A percentile compares a stretch with the other conserved stretches of the same genome.
Conservation (phyloP, 108 stramenopile species). For the Halocafeteria seosinensis region DNA sequence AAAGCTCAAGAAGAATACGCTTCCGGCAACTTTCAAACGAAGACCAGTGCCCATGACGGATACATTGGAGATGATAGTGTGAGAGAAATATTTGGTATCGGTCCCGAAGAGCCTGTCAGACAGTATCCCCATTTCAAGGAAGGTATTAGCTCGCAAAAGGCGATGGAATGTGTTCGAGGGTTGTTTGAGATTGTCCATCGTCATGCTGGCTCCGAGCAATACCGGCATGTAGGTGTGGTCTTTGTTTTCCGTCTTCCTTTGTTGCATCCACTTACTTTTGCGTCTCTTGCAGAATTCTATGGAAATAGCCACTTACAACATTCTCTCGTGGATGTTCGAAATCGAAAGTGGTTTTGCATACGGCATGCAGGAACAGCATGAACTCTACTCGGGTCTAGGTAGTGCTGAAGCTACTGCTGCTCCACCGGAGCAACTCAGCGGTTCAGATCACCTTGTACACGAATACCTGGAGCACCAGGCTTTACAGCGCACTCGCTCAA, state of each 20-base stretch:
- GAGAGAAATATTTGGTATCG: background rate
- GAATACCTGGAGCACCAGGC: background rate
- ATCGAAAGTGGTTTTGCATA: slow-evolving; percentile 27
- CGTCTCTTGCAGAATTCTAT: no score
- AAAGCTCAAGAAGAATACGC: no score
- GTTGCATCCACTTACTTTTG: no score
- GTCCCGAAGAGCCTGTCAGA: background rate
- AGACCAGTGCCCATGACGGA: no score
- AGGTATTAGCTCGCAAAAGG: background rate
- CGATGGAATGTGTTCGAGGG: slow-evolving; percentile 27
- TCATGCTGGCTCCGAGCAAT: slow-evolving; percentile 48
- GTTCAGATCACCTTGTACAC: background rate
- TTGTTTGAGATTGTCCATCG: slow-evolving; percentile 43
- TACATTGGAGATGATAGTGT: background rate
- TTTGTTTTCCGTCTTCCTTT: no score
- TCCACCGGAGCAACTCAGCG: background rate
- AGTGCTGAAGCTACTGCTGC: background rate
- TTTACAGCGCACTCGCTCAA: background rate
- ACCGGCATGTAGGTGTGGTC: slow-evolving; percentile 44
- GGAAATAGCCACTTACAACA: slow-evolving; percentile 43
- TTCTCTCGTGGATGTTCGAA: slow-evolving; percentile 36
- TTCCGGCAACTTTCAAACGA: no score
- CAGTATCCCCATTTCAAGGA: background rate
- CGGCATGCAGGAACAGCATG: slow-evolving; percentile 15
- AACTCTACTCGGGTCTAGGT: slow-evolving; percentile 30